Evolutionary conservation across 345 rosid genomes (phyloP).

Genomic region (Gossypium bickii): DNA sequence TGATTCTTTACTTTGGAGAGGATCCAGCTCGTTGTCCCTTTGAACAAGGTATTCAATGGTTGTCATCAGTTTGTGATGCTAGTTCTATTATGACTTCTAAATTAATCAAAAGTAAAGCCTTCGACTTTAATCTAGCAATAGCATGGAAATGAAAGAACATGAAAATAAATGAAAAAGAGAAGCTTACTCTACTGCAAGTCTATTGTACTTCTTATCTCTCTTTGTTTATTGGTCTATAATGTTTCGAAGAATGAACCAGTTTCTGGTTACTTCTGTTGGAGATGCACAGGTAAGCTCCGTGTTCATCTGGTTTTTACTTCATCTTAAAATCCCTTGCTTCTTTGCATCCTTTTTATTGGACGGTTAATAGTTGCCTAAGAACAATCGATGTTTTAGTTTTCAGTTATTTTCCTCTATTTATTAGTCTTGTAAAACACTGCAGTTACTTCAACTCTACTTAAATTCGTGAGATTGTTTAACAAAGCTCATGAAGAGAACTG

Average conservation of each 20-base stretch:
- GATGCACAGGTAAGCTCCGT: background rate
- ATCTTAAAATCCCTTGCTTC: background rate
- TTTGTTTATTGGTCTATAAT: too few species aligned
- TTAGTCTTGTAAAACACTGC: conserved; percentile 19
- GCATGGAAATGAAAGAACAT: too few species aligned
- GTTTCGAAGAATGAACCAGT: too few species aligned
- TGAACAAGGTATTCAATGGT: conserved; percentile 62
- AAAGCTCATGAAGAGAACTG: conserved; percentile 73
- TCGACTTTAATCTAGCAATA: too few species aligned
- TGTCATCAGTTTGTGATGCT: background rate
- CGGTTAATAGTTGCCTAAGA: background rate
- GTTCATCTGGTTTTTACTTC: background rate
- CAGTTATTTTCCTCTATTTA: background rate
- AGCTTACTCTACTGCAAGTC: too few species aligned
- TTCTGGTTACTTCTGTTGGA: background rate
- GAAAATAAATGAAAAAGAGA: too few species aligned
- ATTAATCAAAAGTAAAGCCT: too few species aligned
- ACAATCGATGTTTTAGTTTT: background rate
- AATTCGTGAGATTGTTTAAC: conserved; percentile 74
- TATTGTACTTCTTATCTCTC: too few species aligned
- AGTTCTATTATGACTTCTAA: background rate
- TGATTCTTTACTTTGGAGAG: conserved; percentile 93
- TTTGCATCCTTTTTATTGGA: background rate
- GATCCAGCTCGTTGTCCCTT: conserved; percentile 90
- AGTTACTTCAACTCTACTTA: conserved; percentile 70